Evolutionary conservation across 495 filamentous ascomycete species (phyloP).

Genomic region (Penicillium argentinense): DNA sequence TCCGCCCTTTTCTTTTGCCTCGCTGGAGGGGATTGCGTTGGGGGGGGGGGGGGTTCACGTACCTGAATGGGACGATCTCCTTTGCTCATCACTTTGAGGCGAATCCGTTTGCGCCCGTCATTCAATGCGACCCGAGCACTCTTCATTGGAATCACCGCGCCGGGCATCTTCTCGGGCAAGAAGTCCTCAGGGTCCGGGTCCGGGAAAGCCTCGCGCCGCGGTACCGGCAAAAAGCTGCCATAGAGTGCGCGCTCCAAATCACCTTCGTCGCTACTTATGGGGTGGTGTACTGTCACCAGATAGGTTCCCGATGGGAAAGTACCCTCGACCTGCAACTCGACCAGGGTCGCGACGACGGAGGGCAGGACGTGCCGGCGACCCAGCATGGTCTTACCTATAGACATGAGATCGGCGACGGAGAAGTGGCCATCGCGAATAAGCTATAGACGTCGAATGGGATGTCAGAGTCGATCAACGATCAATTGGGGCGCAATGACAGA

Average conservation of each 20-base stretch:
- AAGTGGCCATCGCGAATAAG: conserved; percentile 96
- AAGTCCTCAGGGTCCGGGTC: conserved; percentile 61
- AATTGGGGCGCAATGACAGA: conserved; percentile 1
- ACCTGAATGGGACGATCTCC: conserved; percentile 93
- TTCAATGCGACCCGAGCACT: conserved; percentile 65
- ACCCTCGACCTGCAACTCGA: conserved; percentile 89
- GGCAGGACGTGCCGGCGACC: conserved; percentile 92
- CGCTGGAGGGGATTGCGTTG: background rate
- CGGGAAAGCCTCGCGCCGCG: conserved; percentile 64
- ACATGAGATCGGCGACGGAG: conserved; percentile 90
- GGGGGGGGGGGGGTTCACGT: conserved; percentile 2
- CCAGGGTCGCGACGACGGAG: conserved; percentile 70
- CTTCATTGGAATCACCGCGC: conserved; percentile 74
- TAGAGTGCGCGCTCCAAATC: conserved; percentile 85
- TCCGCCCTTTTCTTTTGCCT: background rate
- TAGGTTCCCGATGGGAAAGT: conserved; percentile 91
- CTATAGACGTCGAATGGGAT: conserved; percentile 27
- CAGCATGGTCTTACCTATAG: conserved; percentile 85
- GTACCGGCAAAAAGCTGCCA: conserved; percentile 87
- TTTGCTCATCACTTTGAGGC: conserved; percentile 75
- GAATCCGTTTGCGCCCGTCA: conserved; percentile 70
- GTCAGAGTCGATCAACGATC: conserved; percentile 1
- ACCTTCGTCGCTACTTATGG: conserved; percentile 84
- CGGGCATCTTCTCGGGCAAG: conserved; percentile 66
- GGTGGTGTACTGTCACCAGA: conserved; percentile 91